phyloP scores from a whole-genome alignment of 2,329 filamentous ascomycete genomes.

The Aspergillus sp. region DNA sequence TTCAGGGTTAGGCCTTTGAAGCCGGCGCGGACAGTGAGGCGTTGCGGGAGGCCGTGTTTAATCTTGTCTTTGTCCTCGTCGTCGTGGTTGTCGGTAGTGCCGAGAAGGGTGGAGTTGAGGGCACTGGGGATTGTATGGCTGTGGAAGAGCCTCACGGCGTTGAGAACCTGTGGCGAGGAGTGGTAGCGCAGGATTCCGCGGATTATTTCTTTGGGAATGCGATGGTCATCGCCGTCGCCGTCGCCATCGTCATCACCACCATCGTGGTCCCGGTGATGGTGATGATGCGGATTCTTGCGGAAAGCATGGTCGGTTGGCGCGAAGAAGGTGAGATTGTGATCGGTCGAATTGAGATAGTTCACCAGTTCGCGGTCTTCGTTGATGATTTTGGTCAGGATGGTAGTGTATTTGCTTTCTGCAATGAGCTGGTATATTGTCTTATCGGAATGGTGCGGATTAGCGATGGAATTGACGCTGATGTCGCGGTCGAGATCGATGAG shows the following conservation, averaged over 20 bases:
- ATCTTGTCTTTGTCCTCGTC: not conserved
- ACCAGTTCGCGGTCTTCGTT: slow-evolving; percentile 71
- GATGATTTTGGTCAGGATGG: slow-evolving; percentile 73
- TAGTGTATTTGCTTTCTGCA: slow-evolving; percentile 71
- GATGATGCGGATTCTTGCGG: slow-evolving; percentile 56
- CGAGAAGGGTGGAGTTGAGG: slow-evolving; percentile 59
- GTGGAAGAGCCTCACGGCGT: slow-evolving; percentile 63
- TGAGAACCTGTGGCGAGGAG: slow-evolving; percentile 66
- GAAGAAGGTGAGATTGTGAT: slow-evolving; percentile 76
- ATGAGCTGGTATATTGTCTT: slow-evolving; percentile 80
- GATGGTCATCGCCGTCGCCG: slow-evolving; percentile 24
- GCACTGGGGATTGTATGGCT: slow-evolving; percentile 74
- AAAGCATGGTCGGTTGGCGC: slow-evolving; percentile 78
- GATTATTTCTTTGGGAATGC: slow-evolving; percentile 69
- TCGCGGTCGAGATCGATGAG: slow-evolving; percentile 5
- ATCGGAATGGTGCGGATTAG: slow-evolving; percentile 52
- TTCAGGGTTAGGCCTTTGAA: slow-evolving; percentile 69
- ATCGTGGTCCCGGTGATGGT: slow-evolving; percentile 23
- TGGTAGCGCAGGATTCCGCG: slow-evolving; percentile 74
- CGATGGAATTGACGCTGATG: not conserved
- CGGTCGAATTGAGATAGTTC: slow-evolving; percentile 70
- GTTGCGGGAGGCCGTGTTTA: slow-evolving; percentile 58
- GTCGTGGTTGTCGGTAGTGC: slow-evolving; percentile 24
- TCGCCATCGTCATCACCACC: not conserved
- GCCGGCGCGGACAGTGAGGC: slow-evolving; percentile 67